Percentiles rank a stretch among this genome's conserved stretches.
These are phyloP conservation scores for Beauveria caledonica DNA, from an alignment of 2,329 filamentous ascomycete genomes.

Conservation along the genomic window DNA sequence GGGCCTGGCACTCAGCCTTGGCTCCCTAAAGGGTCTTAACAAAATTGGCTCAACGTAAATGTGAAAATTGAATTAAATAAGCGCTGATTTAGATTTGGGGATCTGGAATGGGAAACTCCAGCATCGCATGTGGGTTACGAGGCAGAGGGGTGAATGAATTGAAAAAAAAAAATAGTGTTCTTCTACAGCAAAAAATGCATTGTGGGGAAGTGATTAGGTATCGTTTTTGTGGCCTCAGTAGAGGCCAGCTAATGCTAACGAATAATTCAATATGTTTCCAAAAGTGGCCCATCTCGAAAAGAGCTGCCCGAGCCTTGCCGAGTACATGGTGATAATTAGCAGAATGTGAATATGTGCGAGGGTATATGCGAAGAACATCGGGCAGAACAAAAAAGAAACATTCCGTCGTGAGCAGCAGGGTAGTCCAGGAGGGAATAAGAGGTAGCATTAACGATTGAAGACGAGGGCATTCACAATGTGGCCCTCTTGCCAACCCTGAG, in stretches of 20 bases:
- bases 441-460: slow-evolving; percentile 35
- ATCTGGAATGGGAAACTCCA: neutral
- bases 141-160: neutral
- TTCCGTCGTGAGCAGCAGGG: neutral
- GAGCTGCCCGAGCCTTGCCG: neutral
- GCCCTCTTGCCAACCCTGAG: slow-evolving; percentile 68
- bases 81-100: slow-evolving; percentile 11
- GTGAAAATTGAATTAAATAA: slow-evolving; percentile 2
- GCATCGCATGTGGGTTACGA: slow-evolving; percentile 1
- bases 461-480: slow-evolving; percentile 73
- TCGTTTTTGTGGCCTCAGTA: neutral
- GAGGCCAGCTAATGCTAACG: neutral
- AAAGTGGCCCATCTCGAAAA: neutral
- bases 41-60: slow-evolving; percentile 50
- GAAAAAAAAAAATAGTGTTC: neutral
- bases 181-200: neutral
- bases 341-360: slow-evolving; percentile 1
- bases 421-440: neutral
- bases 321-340: neutral
- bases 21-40: slow-evolving; percentile 89
- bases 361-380: slow-evolving; percentile 5
- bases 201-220: neutral
- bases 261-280: neutral
- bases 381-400: neutral
- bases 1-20: slow-evolving; percentile 85